Base-by-base conservation (phyloP, 495 filamentous ascomycete species). In the Talaromyces proteolyticus region DNA sequence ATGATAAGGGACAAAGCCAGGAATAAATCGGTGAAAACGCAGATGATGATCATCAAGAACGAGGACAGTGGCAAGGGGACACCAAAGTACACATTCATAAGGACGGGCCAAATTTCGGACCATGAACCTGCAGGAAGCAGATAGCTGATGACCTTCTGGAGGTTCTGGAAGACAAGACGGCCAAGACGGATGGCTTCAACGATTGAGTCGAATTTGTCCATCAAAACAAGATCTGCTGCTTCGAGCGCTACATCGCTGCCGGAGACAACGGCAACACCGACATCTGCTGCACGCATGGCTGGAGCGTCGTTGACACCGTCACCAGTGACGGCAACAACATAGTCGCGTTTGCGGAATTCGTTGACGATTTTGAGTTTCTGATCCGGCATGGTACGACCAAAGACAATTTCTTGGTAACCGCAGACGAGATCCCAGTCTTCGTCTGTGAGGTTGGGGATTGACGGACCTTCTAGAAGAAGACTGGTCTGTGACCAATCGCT, bases 291-390 rank as follows among this genome's bases (percentile, higher is more conserved):
- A 51, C 76, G 77, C 7, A 82, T 67, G 3, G 76, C 72, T 4
- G 79, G 80, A 0, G 77, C 77, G 59, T 82, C 79, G 53, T 82
- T 82, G 29, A 80, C 77, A 12, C 79, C 79, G 53, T 81, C 76
- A 1, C 80, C 78, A 0, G 78, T 79, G 73, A 82, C 77, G 8
- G 56, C 74, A 11, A 76, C 74, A 36, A 71, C 67, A 7, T 49
- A 18, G 6, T 75, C 64, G 10, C 77, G 56, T 0, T 69, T 52
- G 51, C 81, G 82, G 43, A 87, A 75, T 52, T 86, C 82, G 36
- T 72, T 75, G 12, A 91, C 84, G 50, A 89, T 88, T 18, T 83
- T 78, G 2, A 88, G 72, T 54, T 89, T 90, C 51, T 89, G 86
- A 54, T 90, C 86, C 0, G 86, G 85, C 2, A 81, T 88, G 4